Conservation (phyloP, 2,329 filamentous ascomycete species). For the Aspergillus sp. region DNA sequence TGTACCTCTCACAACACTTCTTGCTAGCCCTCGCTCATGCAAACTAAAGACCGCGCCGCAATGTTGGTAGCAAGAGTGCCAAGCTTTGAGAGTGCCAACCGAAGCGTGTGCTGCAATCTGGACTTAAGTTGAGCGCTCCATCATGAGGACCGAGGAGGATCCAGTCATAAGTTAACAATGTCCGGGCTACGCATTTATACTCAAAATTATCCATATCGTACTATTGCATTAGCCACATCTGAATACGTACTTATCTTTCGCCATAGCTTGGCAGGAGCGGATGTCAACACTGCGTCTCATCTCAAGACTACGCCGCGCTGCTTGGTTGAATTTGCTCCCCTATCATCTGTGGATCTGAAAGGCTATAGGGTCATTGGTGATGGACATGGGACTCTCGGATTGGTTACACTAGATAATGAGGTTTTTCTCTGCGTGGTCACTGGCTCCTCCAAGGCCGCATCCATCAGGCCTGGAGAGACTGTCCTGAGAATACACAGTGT, state of each 20-base stretch:
- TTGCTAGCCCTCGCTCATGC: no score
- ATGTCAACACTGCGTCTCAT: slow-evolving; percentile 44
- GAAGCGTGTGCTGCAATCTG: neutral
- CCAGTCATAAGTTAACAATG: slow-evolving; percentile 35
- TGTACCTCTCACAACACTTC: no score
- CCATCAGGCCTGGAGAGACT: slow-evolving; percentile 81
- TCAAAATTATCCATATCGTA: slow-evolving; percentile 81
- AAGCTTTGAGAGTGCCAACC: no score
- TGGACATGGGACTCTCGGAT: slow-evolving; percentile 81
- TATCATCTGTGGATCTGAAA: slow-evolving; percentile 65
- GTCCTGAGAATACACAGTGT: slow-evolving; percentile 84
- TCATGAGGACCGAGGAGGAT: neutral
- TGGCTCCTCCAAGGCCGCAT: slow-evolving; percentile 74
- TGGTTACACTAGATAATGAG: slow-evolving; percentile 80
- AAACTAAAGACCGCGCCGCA: neutral
- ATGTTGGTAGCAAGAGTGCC: neutral
- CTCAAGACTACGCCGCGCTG: slow-evolving; percentile 59
- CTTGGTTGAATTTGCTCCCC: slow-evolving; percentile 81
- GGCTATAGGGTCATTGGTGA: slow-evolving; percentile 78
- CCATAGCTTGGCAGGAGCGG: slow-evolving; percentile 66
- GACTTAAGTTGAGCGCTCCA: neutral
- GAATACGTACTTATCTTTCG: slow-evolving; percentile 82
- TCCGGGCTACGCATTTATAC: slow-evolving; percentile 74
- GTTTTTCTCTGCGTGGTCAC: slow-evolving; percentile 91
- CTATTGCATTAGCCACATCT: slow-evolving; percentile 80